phyloP scores from a whole-genome alignment of 2,329 filamentous ascomycete species.

The Aspergillus glaucus region DNA sequence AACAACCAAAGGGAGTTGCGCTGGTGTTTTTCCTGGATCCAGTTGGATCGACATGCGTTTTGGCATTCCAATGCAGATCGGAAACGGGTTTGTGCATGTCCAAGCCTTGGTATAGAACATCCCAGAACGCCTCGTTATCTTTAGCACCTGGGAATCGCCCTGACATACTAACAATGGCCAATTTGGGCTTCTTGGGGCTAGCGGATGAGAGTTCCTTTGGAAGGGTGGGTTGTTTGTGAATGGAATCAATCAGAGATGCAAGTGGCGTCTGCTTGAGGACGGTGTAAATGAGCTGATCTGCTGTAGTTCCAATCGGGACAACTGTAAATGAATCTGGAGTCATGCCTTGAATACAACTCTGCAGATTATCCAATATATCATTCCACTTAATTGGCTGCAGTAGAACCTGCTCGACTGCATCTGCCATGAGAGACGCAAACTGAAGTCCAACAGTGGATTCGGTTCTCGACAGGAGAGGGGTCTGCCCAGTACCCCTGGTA shows the following conservation, averaged over 20 bases:
- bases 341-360: too few species aligned
- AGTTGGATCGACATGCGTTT: slow-evolving; percentile 60
- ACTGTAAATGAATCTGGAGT: too few species aligned
- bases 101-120: slow-evolving; percentile 61
- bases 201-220: slow-evolving; percentile 25
- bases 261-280: too few species aligned
- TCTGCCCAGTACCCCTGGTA: slow-evolving; percentile 19
- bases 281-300: too few species aligned
- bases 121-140: slow-evolving; percentile 61
- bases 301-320: too few species aligned
- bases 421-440: too few species aligned
- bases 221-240: slow-evolving; percentile 12
- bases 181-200: slow-evolving; percentile 19
- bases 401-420: too few species aligned
- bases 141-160: slow-evolving; percentile 65
- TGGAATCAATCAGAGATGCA: slow-evolving; percentile 22
- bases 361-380: too few species aligned
- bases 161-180: slow-evolving; percentile 71
- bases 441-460: too few species aligned
- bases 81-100: slow-evolving; percentile 62
- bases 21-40: slow-evolving; percentile 66
- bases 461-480: slow-evolving; percentile 34
- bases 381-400: too few species aligned
- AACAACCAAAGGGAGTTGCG: slow-evolving; percentile 65
- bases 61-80: slow-evolving; percentile 61